These are phyloP conservation scores for Fusarium pseudograminearum DNA, from an alignment of 2,329 filamentous ascomycete genomes.

Conservation along the genomic window DNA sequence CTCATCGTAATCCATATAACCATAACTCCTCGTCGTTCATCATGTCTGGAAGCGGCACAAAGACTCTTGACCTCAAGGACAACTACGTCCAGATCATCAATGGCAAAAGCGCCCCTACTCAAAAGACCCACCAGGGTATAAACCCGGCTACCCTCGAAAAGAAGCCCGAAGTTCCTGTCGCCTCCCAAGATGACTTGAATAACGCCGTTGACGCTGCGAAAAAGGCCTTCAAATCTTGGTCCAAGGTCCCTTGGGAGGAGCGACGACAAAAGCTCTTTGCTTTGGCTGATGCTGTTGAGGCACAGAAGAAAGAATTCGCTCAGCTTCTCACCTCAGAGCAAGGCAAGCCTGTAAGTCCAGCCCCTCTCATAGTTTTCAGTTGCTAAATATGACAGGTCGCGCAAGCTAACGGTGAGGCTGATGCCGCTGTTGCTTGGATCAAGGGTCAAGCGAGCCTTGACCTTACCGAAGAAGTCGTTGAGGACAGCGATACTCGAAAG, in stretches of 20 bases:
- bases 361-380: too few relatives aligned
- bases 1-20: not conserved
- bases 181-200: slow-evolving; percentile 44
- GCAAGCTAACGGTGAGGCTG: slow-evolving; percentile 45
- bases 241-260: slow-evolving; percentile 42
- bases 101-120: slow-evolving; percentile 34
- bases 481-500: slow-evolving; percentile 51
- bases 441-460: slow-evolving; percentile 47
- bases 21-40: not conserved
- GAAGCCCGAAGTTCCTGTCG: slow-evolving; percentile 48
- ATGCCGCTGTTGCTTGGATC: slow-evolving; percentile 46
- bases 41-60: slow-evolving; percentile 30
- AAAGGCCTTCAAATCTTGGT: slow-evolving; percentile 48
- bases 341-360: slow-evolving; percentile 48
- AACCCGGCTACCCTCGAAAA: slow-evolving; percentile 51
- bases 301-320: slow-evolving; percentile 35
- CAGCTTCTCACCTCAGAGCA: slow-evolving; percentile 46
- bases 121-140: slow-evolving; percentile 38
- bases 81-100: slow-evolving; percentile 45
- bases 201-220: slow-evolving; percentile 41
- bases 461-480: slow-evolving; percentile 53
- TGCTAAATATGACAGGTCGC: slow-evolving; percentile 3
- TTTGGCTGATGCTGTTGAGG: slow-evolving; percentile 46
- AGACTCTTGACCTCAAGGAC: slow-evolving; percentile 26
- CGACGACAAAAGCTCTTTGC: slow-evolving; percentile 39